Conservation (phyloP, 768 basidiomycete species). For the Megacollybia marginata region DNA sequence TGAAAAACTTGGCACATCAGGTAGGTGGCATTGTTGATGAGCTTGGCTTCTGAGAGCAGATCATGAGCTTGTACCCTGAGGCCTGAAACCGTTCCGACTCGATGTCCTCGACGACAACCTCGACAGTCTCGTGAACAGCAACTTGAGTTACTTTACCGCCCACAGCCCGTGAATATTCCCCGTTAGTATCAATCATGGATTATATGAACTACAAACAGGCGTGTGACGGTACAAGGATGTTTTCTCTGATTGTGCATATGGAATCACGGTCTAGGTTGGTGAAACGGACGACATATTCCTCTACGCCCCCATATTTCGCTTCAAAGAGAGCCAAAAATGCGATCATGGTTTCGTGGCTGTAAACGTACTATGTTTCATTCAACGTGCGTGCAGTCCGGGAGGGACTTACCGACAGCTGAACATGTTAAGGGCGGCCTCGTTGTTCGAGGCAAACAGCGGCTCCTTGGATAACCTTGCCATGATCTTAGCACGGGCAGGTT, state of each 20-base stretch:
- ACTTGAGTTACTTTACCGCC: no score
- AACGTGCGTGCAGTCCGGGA: constrained; percentile 1
- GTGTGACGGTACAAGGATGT: not conserved
- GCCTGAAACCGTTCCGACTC: no score
- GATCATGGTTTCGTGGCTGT: constrained; percentile 70
- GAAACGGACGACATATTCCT: constrained; percentile 55
- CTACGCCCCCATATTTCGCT: constrained; percentile 61
- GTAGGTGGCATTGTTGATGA: no score
- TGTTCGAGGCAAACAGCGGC: constrained; percentile 66
- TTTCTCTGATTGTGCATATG: constrained; percentile 49
- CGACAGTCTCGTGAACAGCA: no score
- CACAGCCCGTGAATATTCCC: no score
- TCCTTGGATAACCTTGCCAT: constrained; percentile 62
- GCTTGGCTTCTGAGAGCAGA: no score
- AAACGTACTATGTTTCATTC: not conserved
- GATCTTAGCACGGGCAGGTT: constrained; percentile 66
- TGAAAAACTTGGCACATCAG: no score
- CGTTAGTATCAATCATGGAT: no score
- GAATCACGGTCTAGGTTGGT: constrained; percentile 53
- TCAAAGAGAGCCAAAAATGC: constrained; percentile 57
- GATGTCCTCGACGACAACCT: no score
- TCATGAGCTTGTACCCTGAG: no score
- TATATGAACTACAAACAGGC: no score
- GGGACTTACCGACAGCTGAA: constrained; percentile 61
- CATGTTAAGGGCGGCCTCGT: constrained; percentile 76